Evolutionary conservation across 768 basidiomycete genomes (phyloP).

Genomic region (Harrya chromipes): DNA sequence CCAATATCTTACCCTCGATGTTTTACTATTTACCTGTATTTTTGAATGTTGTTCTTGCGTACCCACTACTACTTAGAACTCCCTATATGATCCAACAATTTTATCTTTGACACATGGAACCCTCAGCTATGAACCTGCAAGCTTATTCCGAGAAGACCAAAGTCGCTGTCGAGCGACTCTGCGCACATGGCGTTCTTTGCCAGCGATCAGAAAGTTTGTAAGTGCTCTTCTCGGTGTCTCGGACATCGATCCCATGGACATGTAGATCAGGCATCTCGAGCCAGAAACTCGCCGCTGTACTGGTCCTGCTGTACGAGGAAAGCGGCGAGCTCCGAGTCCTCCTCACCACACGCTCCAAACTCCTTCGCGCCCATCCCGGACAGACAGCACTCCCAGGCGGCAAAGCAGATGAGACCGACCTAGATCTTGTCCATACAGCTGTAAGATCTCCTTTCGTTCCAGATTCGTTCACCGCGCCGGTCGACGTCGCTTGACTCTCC

Average conservation of each 20-base stretch:
- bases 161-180: slow-evolving; percentile 41
- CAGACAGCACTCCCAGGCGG: slow-evolving; percentile 86
- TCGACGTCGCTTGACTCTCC: background rate
- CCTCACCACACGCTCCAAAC: slow-evolving; percentile 82
- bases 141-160: slow-evolving; percentile 18
- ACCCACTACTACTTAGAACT: background rate
- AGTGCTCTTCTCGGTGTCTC: slow-evolving; percentile 28
- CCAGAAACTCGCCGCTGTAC: slow-evolving; percentile 66
- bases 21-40: slow-evolving; percentile 26
- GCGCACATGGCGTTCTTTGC: slow-evolving; percentile 17
- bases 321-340: slow-evolving; percentile 67
- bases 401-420: slow-evolving; percentile 66
- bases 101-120: too few relatives aligned
- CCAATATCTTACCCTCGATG: background rate
- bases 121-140: slow-evolving; percentile 8
- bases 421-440: slow-evolving; percentile 63
- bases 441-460: slow-evolving; percentile 41
- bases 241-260: background rate
- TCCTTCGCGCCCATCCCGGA: slow-evolving; percentile 70
- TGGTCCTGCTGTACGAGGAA: slow-evolving; percentile 77
- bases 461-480: background rate
- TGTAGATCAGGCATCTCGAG: slow-evolving; percentile 33
- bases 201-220: slow-evolving; percentile 52
- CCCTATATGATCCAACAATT: too few relatives aligned
- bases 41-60: slow-evolving; percentile 4